Conservation (phyloP, 169 alveolate genomes). For the Cryptosporidium sp. region DNA sequence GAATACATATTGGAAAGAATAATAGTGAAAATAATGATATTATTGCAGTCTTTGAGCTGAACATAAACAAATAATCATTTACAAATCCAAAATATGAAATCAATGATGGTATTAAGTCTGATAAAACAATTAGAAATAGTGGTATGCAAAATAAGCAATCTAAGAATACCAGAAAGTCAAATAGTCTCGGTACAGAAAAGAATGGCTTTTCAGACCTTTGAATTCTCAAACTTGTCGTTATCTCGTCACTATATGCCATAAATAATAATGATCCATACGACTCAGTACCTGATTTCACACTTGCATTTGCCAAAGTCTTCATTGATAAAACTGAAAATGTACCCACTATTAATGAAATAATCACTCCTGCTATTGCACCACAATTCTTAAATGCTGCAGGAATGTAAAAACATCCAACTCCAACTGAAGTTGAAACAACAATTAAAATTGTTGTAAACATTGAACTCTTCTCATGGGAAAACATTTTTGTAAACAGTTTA, state of each 20-base stretch:
- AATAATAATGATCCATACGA: conserved; percentile 55
- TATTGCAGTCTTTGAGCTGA: conserved; percentile 35
- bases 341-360: conserved; percentile 32
- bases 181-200: conserved; percentile 56
- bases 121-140: conserved; percentile 46
- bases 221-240: conserved; percentile 5
- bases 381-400: conserved; percentile 34
- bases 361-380: conserved; percentile 41
- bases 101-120: conserved; percentile 34
- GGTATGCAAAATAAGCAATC: conserved; percentile 68
- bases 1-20: conserved; percentile 63
- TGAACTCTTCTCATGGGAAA: conserved; percentile 26
- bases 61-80: conserved; percentile 33
- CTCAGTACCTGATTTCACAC: conserved; percentile 41
- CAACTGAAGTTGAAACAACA: conserved; percentile 37
- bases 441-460: background rate
- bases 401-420: conserved; percentile 65
- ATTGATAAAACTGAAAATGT: conserved; percentile 54
- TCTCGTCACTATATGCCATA: conserved; percentile 51
- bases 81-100: conserved; percentile 13
- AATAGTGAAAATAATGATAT: conserved; percentile 35
- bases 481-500: background rate
- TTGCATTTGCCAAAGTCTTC: conserved; percentile 59
- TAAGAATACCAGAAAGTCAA: conserved; percentile 52
- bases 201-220: conserved; percentile 9